A percentile compares a stretch with the other conserved stretches of the same genome.
Evolutionary conservation across 2,329 filamentous ascomycete genomes (phyloP).

Genomic region (Colletotrichum filicis): DNA sequence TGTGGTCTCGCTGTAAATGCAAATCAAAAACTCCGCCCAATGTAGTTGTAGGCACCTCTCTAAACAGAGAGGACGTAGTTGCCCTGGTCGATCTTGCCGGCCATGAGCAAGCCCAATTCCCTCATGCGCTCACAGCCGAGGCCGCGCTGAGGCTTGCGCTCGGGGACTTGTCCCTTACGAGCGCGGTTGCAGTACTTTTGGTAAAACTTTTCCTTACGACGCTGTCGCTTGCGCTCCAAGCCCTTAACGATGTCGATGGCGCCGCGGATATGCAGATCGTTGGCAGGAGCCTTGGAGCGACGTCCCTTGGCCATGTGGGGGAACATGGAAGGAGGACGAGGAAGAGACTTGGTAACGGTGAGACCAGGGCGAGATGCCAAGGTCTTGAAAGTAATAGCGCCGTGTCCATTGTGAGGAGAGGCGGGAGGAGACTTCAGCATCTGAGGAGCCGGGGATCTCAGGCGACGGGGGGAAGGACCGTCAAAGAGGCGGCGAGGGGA

Average conservation of each 20-base stretch:
- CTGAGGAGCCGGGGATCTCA: conserved; percentile 75
- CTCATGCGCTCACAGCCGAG: conserved; percentile 92
- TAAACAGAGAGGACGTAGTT: conserved; percentile 83
- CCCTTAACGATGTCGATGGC: conserved; percentile 98
- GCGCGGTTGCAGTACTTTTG: conserved; percentile 90
- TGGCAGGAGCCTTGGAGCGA: conserved; percentile 43
- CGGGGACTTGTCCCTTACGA: conserved; percentile 72
- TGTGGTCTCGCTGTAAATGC: conserved; percentile 20
- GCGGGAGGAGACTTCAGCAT: conserved; percentile 59
- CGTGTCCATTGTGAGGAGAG: conserved; percentile 54
- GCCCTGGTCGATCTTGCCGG: conserved; percentile 79
- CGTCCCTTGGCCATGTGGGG: conserved; percentile 60
- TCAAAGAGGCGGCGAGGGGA: conserved; percentile 72
- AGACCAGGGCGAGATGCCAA: conserved; percentile 71
- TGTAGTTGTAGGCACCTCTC: conserved; percentile 13
- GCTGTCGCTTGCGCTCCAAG: conserved; percentile 91
- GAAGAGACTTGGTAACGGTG: conserved; percentile 87
- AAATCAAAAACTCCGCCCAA: conserved; percentile 10
- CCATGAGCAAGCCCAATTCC: conserved; percentile 87
- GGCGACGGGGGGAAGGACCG: conserved; percentile 75
- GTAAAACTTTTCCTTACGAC: conserved; percentile 91
- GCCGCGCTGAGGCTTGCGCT: conserved; percentile 79
- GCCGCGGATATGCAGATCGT: conserved; percentile 80
- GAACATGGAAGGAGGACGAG: conserved; percentile 80
- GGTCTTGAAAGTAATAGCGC: conserved; percentile 55